phyloP scores from a whole-genome alignment of 768 basidiomycete species.

The Suillus subalutaceus region DNA sequence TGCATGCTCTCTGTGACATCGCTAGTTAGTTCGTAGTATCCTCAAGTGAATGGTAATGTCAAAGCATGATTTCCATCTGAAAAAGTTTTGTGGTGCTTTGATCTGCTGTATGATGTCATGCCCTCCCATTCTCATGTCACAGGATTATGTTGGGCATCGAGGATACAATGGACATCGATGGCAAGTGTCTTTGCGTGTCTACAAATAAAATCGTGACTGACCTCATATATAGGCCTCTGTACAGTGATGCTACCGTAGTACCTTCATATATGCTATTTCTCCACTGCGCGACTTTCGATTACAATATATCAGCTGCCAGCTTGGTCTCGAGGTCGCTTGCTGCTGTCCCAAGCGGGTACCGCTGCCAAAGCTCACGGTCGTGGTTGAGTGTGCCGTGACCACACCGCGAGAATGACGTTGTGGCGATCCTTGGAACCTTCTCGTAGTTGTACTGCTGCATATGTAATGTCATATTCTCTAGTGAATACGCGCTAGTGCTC shows the following conservation, averaged over 20 bases:
- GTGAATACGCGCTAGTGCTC: background rate
- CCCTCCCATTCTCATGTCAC: background rate
- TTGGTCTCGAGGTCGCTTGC: background rate
- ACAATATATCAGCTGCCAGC: too few relatives aligned
- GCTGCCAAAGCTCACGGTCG: background rate
- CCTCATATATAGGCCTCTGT: background rate
- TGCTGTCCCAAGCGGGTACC: background rate
- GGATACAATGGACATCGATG: background rate
- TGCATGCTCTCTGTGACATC: background rate
- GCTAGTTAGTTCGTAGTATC: background rate
- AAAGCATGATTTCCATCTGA: background rate
- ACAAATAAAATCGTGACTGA: background rate
- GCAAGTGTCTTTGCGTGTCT: background rate
- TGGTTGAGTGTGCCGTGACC: background rate
- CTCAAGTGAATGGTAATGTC: background rate
- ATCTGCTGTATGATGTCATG: background rate
- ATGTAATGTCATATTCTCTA: background rate
- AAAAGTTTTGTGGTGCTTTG: background rate
- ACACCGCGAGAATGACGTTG: background rate
- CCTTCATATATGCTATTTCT: background rate
- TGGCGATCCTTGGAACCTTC: background rate
- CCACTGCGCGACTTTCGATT: background rate
- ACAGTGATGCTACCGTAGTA: too few relatives aligned
- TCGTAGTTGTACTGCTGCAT: background rate
- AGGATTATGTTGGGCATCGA: background rate